Conservation (phyloP, 768 basidiomycete species). For the Phallus indusiatus region DNA sequence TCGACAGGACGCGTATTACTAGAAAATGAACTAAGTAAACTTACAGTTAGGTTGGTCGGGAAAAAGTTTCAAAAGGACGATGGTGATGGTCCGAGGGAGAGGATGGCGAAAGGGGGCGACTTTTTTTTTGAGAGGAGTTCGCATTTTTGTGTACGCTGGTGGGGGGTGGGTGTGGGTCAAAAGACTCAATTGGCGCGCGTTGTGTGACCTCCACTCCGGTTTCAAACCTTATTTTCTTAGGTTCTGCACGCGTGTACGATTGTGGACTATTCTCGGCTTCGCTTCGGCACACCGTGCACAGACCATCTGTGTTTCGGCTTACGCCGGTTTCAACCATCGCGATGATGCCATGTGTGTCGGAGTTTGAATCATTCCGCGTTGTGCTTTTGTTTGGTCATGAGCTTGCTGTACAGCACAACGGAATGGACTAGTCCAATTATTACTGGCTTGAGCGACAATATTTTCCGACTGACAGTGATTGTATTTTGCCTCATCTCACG, state of each 20-base stretch:
- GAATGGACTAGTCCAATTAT: too few relatives aligned
- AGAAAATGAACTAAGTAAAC: slow-evolving; percentile 9
- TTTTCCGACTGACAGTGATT: too few relatives aligned
- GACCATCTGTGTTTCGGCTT: background rate
- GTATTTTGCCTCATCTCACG: too few relatives aligned
- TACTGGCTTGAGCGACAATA: too few relatives aligned
- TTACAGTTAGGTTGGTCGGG: slow-evolving; percentile 4
- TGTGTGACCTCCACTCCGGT: slow-evolving; percentile 3
- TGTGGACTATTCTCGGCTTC: background rate
- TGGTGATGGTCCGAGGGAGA: slow-evolving; percentile 8
- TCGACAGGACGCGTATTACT: background rate
- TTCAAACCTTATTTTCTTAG: background rate
- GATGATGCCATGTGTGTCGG: too few relatives aligned
- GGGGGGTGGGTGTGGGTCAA: background rate
- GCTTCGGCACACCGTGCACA: background rate
- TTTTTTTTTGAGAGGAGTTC: slow-evolving; percentile 3
- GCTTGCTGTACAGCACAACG: too few relatives aligned
- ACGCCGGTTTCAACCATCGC: background rate
- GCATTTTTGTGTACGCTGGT: slow-evolving; percentile 10
- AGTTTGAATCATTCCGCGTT: too few relatives aligned
- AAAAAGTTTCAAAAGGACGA: slow-evolving; percentile 1
- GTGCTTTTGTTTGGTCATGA: too few relatives aligned
- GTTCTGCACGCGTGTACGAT: too few relatives aligned
- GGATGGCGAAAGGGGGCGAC: slow-evolving; percentile 9
- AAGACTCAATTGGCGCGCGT: slow-evolving; percentile 4